phyloP scores from a whole-genome alignment of 2,329 filamentous ascomycete genomes.

The Colletotrichum tamarilloi region DNA sequence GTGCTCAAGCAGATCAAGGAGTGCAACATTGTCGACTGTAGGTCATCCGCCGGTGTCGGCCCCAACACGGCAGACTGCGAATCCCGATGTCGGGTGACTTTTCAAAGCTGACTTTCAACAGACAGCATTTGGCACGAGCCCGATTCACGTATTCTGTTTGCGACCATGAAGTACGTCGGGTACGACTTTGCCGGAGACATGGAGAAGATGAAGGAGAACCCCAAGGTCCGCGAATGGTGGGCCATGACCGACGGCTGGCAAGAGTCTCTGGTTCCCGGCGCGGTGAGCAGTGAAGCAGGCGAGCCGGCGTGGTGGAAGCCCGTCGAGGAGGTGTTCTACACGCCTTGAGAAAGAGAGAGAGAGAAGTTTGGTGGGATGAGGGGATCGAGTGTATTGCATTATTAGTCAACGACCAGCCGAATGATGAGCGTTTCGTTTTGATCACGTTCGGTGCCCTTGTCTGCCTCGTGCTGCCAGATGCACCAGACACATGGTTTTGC shows the following conservation, averaged over 20 bases:
- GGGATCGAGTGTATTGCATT: slow-evolving; percentile 26
- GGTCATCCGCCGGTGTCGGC: slow-evolving; percentile 38
- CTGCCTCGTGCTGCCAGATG: not conserved
- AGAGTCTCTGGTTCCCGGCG: slow-evolving; percentile 70
- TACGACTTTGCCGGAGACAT: slow-evolving; percentile 79
- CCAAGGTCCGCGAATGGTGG: slow-evolving; percentile 84
- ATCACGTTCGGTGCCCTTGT: not conserved
- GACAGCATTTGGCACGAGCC: slow-evolving; percentile 81
- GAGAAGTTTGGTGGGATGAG: not conserved
- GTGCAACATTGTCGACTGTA: slow-evolving; percentile 80
- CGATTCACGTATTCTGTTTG: slow-evolving; percentile 73
- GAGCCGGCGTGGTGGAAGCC: slow-evolving; percentile 76
- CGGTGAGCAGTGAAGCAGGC: slow-evolving; percentile 67
- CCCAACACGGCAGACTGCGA: not conserved
- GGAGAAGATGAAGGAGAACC: slow-evolving; percentile 78
- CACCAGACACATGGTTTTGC: not conserved
- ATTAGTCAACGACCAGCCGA: slow-evolving; percentile 25
- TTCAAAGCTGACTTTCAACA: slow-evolving; percentile 43
- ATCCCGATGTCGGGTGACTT: not conserved
- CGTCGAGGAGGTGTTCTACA: slow-evolving; percentile 76
- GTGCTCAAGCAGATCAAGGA: slow-evolving; percentile 81
- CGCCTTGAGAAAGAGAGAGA: slow-evolving; percentile 50
- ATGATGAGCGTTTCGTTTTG: slow-evolving; percentile 17
- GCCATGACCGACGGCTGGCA: slow-evolving; percentile 82
- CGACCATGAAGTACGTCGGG: slow-evolving; percentile 83